Conservation (phyloP, 176 grass and related monocot species). For the Oryza glaberrima region DNA sequence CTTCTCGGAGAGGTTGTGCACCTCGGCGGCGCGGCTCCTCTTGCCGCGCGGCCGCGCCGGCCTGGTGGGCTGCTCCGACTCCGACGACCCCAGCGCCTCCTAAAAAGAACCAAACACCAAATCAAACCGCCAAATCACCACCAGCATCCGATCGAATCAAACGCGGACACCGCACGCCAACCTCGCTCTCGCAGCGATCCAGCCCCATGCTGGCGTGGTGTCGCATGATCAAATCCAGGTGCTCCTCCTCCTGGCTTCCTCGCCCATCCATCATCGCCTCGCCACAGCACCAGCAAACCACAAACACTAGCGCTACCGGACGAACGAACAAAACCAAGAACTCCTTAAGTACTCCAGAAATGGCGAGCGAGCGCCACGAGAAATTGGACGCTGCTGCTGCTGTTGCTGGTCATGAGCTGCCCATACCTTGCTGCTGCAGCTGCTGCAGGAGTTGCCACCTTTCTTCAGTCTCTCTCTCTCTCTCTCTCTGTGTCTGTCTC, state of each 20-base stretch:
- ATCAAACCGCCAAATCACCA: background rate
- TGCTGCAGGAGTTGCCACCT: too few species aligned
- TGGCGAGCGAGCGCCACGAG: background rate
- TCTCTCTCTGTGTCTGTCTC: background rate
- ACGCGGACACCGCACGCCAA: background rate
- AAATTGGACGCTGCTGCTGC: background rate
- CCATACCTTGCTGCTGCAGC: conserved; percentile 31
- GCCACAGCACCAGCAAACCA: too few species aligned
- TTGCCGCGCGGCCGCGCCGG: conserved; percentile 56
- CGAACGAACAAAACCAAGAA: background rate
- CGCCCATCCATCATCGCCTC: conserved; percentile 25
- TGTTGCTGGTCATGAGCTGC: background rate
- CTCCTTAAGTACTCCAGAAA: background rate
- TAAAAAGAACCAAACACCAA: background rate
- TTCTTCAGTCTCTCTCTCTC: too few species aligned
- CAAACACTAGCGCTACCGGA: too few species aligned
- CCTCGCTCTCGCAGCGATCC: conserved; percentile 51
- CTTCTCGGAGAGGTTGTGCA: conserved; percentile 98
- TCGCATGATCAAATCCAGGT: conserved; percentile 41
- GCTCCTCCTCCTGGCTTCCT: conserved; percentile 10
- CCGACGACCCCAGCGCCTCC: conserved; percentile 70
- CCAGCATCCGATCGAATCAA: background rate
- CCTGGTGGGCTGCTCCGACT: conserved; percentile 61
- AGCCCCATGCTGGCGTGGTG: conserved; percentile 42
- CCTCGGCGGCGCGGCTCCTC: conserved; percentile 88